Base-by-base conservation (phyloP, 441 rosid genomes). In the Corymbia calophylla region DNA sequence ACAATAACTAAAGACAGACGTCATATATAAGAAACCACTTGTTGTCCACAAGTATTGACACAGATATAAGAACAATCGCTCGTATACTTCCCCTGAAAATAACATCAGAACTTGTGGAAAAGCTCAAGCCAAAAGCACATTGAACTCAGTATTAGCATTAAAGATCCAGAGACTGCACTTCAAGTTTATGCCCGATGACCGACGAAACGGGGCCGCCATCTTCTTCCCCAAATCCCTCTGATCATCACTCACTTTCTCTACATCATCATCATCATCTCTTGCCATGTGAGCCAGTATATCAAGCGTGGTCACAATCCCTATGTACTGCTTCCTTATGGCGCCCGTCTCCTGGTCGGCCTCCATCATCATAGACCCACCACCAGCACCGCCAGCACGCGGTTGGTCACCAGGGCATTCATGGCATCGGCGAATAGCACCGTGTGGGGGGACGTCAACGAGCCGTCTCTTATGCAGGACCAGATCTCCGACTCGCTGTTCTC, bases 91-190 rank as follows among this genome's bases (percentile, higher is more conserved):
- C 84, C n/a, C n/a, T 77, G 7, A 44, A 44, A 47, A 44, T 77
- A 77, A 44, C 51, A 23, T 39, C 7, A 23, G n/a, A 77, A 44
- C 51, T 23, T 44, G 84, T 44, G 44, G 49, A 77, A 31, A 73
- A 44, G 51, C 18, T 23, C 53, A 23, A 77, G 84, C 84, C 51
- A 44, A 23, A 77, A 77, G n/a, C 84, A 44, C 84, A 13, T 77
- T 7, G 84, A 44, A 77, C 84, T 58, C 85, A 5, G 98, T 95
- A 25, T 86, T 93, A 29, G 98, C 98, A 47, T 93, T 96, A 9
- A 97, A 90, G 73, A 98, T 96, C 99, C 99, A 95, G 23, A 97
- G 91, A 60, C 97, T 96, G 95, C 4, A 97, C 98, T 70, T 97
- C 99, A 12, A 95, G 94, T 84, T 95, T 93, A 88, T 95, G 96